Percentiles rank a stretch among this genome's conserved stretches.
These are phyloP conservation scores for Parasitella parasitica DNA, from an alignment of 371 early-diverging fungal genomes.

Conservation along the genomic window DNA sequence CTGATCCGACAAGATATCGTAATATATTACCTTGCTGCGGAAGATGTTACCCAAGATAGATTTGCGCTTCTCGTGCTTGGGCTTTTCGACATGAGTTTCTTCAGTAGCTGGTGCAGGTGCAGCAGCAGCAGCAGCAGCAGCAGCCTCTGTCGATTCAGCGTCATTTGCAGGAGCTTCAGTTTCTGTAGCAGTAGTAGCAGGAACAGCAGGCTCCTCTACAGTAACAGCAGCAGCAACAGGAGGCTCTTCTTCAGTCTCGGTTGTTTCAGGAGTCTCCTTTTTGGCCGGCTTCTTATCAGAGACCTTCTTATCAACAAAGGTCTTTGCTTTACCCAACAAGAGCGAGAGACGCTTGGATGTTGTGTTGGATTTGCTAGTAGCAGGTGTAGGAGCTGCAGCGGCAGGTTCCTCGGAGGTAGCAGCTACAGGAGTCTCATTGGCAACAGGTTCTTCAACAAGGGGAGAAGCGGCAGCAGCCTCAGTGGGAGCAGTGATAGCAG, in stretches of 20 bases:
- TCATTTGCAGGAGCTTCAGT: neutral
- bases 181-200: constrained; percentile 2
- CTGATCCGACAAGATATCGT: constrained; percentile 12
- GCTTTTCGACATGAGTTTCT: neutral
- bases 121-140: neutral
- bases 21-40: constrained; percentile 25
- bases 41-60: constrained; percentile 25
- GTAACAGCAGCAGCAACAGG: neutral
- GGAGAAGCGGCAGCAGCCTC: neutral
- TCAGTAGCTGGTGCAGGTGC: neutral
- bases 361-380: constrained; percentile 16
- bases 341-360: constrained; percentile 24
- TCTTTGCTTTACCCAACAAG: constrained; percentile 20
- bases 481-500: neutral
- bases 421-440: too few relatives aligned
- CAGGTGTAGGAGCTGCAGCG: constrained; percentile 6
- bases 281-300: constrained; percentile 18
- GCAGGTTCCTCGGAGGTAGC: constrained; percentile 1
- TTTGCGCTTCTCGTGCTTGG: constrained; percentile 21
- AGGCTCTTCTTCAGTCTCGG: neutral
- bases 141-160: neutral
- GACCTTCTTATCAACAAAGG: constrained; percentile 18
- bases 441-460: constrained; percentile 5
- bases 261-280: neutral
- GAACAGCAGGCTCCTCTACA: neutral